These are phyloP conservation scores for Macrophomina pseudophaseolina DNA, from an alignment of 2,329 filamentous ascomycete species.

Conservation along the genomic window DNA sequence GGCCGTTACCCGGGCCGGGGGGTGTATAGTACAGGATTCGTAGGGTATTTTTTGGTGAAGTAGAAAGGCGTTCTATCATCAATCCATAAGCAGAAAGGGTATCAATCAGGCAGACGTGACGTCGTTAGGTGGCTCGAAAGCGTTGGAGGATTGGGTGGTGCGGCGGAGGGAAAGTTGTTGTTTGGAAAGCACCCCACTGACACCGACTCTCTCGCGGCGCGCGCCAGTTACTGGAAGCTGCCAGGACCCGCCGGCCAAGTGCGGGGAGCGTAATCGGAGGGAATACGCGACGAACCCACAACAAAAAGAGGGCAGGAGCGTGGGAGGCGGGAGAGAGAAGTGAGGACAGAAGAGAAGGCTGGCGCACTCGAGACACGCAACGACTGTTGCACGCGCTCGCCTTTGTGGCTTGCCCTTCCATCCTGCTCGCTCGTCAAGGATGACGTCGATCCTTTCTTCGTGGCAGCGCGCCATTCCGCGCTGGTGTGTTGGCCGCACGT, in stretches of 20 bases:
- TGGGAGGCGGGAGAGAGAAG: not conserved
- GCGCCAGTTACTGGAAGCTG: slow-evolving; percentile 11
- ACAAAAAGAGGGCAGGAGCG: not conserved
- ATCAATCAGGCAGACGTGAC: slow-evolving; percentile 27
- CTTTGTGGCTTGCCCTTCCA: slow-evolving; percentile 16
- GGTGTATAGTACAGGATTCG: slow-evolving; percentile 19
- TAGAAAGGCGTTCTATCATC: slow-evolving; percentile 16
- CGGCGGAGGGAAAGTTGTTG: slow-evolving; percentile 21
- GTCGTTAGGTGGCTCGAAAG: slow-evolving; percentile 24
- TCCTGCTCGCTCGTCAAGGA: slow-evolving; percentile 15
- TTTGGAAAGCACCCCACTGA: slow-evolving; percentile 10
- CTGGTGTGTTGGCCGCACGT: not conserved
- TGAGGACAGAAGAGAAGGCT: not conserved
- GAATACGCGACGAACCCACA: not conserved
- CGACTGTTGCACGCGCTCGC: slow-evolving; percentile 15
- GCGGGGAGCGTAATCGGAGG: slow-evolving; percentile 4
- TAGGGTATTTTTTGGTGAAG: slow-evolving; percentile 4
- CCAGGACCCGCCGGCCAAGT: slow-evolving; percentile 3
- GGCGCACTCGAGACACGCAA: slow-evolving; percentile 14
- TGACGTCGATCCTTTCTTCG: slow-evolving; percentile 21
- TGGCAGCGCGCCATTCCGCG: not conserved
- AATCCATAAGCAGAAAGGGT: slow-evolving; percentile 26
- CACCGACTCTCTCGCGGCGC: slow-evolving; percentile 19
- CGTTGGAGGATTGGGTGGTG: slow-evolving; percentile 20
- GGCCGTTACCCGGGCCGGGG: slow-evolving; percentile 77